A percentile compares a stretch with the other conserved stretches of the same genome.
Evolutionary conservation across 345 rosid species (phyloP).

Genomic region (Euclidium syriacum): DNA sequence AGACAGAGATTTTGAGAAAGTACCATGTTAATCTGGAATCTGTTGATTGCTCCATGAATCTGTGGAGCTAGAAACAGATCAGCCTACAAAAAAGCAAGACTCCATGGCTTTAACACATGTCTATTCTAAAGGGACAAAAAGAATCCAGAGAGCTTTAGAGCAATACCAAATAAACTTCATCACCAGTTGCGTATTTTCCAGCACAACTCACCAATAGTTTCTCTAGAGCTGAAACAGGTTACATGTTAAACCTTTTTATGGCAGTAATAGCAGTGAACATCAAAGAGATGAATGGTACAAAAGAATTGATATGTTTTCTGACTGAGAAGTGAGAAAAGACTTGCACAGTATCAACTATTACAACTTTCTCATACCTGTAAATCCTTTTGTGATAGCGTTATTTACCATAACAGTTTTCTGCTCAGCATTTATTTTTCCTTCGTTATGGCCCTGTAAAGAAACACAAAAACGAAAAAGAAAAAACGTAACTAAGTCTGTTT

Average conservation of each 20-base stretch:
- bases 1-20: background rate
- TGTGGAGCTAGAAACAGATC: constrained; percentile 82
- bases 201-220: constrained; percentile 51
- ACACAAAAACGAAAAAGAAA: background rate
- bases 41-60: constrained; percentile 40
- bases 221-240: constrained; percentile 55
- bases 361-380: constrained; percentile 42
- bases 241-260: background rate
- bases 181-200: constrained; percentile 75
- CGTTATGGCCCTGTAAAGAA: constrained; percentile 44
- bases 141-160: background rate
- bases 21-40: constrained; percentile 79
- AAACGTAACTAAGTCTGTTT: background rate
- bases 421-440: constrained; percentile 45
- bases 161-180: constrained; percentile 62
- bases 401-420: constrained; percentile 49
- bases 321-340: background rate
- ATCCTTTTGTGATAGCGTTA: constrained; percentile 59
- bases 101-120: background rate
- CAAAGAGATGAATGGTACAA: background rate
- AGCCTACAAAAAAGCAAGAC: constrained; percentile 47
- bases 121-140: background rate
- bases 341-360: background rate
- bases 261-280: background rate
- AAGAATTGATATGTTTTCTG: background rate